Base-by-base conservation (phyloP, 169 alveolate genomes). In the Eimeria zaria region DNA sequence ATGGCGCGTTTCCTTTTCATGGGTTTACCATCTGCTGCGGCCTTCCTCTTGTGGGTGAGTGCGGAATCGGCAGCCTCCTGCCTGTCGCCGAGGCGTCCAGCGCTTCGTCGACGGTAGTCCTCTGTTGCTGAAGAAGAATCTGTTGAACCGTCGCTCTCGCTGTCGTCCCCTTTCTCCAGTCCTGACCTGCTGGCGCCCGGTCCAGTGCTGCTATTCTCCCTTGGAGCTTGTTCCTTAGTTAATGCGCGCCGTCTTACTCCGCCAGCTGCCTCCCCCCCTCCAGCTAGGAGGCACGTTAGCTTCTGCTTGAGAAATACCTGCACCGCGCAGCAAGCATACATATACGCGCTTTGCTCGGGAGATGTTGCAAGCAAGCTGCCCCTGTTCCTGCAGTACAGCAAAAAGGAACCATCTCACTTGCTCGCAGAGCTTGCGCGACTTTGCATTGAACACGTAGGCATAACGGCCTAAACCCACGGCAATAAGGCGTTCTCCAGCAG, bases 381-480 rank as follows among this genome's bases (percentile, higher is more conserved):
- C 41, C 60, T 24, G 73, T 33, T 51, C 44, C 73, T 7, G 3
- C 67, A 33, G n/a, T 18, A 33, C 1, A 14, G 5, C 9, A 62
- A 39, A 62, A 16, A 69, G 11, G 30, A 46, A 39, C n/a, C 20
- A 11, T 30, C 90, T 60, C 60, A 92, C 96, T 69, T 92, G 71
- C 41, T 24, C 51, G 58, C 60, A 8, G 36, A 92, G 92, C 76
- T 81, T 92, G 18, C 96, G 96, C 51, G 96, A 92, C 55, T 33
- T 41, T 1, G 87, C 78, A 30, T 80, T 33, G 74, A 87, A 92
- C n/a, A 92, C 74, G 36, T 62, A 81, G 2, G 92, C 92, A 62
- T 92, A 89, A 3, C 96, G 90, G 16, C 96, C 96, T 73, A 78
- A 64, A 24, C 96, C 96, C 90, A 81, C 96, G 48, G 87, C 96